phyloP scores from a whole-genome alignment of 2,329 filamentous ascomycete genomes.

The Claviceps capensis region DNA sequence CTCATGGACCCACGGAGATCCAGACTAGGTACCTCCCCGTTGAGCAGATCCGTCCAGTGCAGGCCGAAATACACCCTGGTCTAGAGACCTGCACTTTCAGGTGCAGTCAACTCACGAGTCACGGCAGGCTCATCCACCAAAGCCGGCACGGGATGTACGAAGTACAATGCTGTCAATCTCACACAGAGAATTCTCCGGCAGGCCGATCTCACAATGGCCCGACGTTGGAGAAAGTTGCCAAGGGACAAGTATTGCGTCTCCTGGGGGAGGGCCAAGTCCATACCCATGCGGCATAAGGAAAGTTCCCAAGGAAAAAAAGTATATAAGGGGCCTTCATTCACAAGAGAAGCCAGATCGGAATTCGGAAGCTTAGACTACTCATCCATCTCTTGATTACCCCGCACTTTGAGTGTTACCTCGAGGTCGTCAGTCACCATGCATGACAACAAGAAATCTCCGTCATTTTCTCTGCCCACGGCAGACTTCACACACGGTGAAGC shows the following conservation, averaged over 20 bases:
- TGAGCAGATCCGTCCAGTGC: conserved; percentile 1
- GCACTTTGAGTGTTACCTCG: conserved; percentile 1
- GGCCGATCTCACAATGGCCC: conserved; percentile 1
- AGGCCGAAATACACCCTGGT: conserved; percentile 4
- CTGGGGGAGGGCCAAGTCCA: conserved; percentile 1
- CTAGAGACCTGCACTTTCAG: not conserved
- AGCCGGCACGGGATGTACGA: conserved; percentile 4
- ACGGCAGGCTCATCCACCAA: conserved; percentile 1
- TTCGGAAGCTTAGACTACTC: conserved; percentile 2
- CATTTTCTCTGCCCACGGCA: conserved; percentile 1
- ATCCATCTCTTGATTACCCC: not conserved
- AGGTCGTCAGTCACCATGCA: conserved; percentile 6
- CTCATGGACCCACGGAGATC: conserved; percentile 3
- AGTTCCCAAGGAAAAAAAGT: conserved; percentile 3
- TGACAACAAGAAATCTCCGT: conserved; percentile 5
- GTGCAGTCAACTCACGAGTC: not conserved
- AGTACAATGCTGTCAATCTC: conserved; percentile 4
- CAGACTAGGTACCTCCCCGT: conserved; percentile 1
- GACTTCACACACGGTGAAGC: conserved; percentile 7
- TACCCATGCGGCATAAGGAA: conserved; percentile 4
- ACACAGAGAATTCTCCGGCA: conserved; percentile 9
- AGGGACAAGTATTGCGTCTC: not conserved
- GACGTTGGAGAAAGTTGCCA: not conserved
- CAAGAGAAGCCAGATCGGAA: not conserved
- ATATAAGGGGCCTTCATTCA: conserved; percentile 8